Base-by-base conservation (phyloP, 2,329 filamentous ascomycete species). In the Diaporthe sp. region DNA sequence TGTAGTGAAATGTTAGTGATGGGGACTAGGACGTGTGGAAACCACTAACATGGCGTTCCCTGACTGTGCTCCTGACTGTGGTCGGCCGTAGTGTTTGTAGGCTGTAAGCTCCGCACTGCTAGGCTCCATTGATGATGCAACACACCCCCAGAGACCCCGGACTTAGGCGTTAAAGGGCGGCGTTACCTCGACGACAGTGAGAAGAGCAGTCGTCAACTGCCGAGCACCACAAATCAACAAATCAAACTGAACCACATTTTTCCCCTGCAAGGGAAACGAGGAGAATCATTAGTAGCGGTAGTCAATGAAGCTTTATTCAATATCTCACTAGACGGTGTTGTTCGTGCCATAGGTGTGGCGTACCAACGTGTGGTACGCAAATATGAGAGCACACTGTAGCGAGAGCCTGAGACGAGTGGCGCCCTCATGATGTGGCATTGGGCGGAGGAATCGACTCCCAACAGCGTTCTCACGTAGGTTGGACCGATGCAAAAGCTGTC, bases 141-240 rank as follows among this genome's bases (percentile, higher is more conserved):
- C 44, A 4, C 22, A 4, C 20, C 0, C 25, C 5, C n/a, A 9
- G 3, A 2, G 1, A 15, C 0, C 1, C 28, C 63, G 63, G 63
- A 68, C 31, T 68, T 68, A 68, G 63, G 63, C 28, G 44, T 51
- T 68, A 68, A 4, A 8, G 3, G 10, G 31, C 63, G 44, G 63
- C 63, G 28, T 67, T 67, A 67, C 44, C 25, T 34, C 10, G 12
- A 37, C 31, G 44, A 37, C 44, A 49, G 25, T 5, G 20, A 31
- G 4, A 10, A 28, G 3, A 51, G 20, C 13, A 12, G 4, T 49
- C 28, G 12, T 34, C 63, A 68, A 68, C 20, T 68, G 63, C 63
- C 63, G 63, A 20, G 42, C 61, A 47, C 25, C 9, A 25, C 17
- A 37, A 51, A 68, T 39, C 31, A 53, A 37, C 61, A 53, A 51